A percentile compares a stretch with the other conserved stretches of the same genome.
phyloP scores from a whole-genome alignment of 768 basidiomycete species.

The Piloderma croceum region DNA sequence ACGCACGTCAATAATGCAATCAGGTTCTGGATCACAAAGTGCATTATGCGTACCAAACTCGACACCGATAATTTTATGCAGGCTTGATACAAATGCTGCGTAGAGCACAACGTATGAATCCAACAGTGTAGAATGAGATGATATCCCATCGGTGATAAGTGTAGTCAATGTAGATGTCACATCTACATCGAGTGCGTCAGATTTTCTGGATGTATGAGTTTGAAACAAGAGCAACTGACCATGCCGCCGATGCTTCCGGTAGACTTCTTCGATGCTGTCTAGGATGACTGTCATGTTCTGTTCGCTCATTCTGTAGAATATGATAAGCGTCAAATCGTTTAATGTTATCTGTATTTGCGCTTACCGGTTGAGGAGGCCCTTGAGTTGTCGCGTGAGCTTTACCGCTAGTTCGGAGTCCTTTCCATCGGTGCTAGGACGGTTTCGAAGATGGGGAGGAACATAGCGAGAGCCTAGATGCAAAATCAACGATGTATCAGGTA shows the following conservation, averaged over 20 bases:
- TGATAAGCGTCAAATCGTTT: slow-evolving; percentile 2
- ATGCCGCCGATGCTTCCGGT: slow-evolving; percentile 71
- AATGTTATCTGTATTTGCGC: slow-evolving; percentile 7
- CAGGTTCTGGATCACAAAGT: background rate
- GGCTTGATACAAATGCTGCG: slow-evolving; percentile 74
- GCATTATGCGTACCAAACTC: slow-evolving; percentile 79
- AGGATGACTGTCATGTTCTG: slow-evolving; percentile 78
- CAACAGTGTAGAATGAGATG: slow-evolving; percentile 72
- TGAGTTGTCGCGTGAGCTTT: slow-evolving; percentile 70
- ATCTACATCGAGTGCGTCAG: slow-evolving; percentile 39
- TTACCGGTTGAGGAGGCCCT: slow-evolving; percentile 85
- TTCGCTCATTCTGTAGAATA: slow-evolving; percentile 71
- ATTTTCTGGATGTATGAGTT: background rate
- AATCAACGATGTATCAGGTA: slow-evolving; percentile 4
- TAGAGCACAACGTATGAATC: slow-evolving; percentile 89
- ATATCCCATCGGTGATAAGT: slow-evolving; percentile 73
- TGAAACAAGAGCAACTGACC: slow-evolving; percentile 39
- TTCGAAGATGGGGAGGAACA: slow-evolving; percentile 77
- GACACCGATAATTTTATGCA: slow-evolving; percentile 77
- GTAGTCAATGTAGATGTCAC: slow-evolving; percentile 74
- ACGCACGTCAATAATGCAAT: too few species aligned
- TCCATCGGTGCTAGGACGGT: slow-evolving; percentile 33
- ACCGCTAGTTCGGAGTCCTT: slow-evolving; percentile 32
- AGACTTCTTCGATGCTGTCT: slow-evolving; percentile 67
- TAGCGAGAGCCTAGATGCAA: slow-evolving; percentile 44